Percentiles rank a stretch among this genome's conserved stretches.
These are phyloP conservation scores for Bruguiera parviflora DNA, from an alignment of 345 rosid species.

Conservation along the genomic window DNA sequence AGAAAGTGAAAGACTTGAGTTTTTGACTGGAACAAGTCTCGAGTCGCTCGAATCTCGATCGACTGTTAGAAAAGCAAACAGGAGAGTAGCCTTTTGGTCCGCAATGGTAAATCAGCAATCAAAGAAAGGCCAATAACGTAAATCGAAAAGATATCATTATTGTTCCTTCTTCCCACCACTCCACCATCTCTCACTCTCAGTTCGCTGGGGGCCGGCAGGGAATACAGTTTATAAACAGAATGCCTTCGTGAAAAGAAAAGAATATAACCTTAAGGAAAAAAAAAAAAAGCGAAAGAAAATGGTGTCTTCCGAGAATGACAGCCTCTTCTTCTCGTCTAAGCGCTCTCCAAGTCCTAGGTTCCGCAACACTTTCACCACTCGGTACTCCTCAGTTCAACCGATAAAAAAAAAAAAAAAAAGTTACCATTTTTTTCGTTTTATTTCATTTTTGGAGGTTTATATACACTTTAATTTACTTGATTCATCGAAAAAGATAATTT, in stretches of 20 bases:
- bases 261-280: not conserved
- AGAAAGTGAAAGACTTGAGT: no score
- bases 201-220: not conserved
- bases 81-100: no score
- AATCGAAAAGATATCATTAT: not conserved
- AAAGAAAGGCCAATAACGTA: slow-evolving; percentile 9
- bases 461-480: no score
- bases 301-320: slow-evolving; percentile 25
- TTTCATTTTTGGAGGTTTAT: no score
- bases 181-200: no score
- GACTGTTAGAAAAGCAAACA: no score
- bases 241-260: not conserved
- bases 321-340: slow-evolving; percentile 24
- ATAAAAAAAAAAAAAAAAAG: no score
- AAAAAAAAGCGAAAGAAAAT: not conserved
- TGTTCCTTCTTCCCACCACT: not conserved
- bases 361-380: slow-evolving; percentile 47
- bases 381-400: slow-evolving; percentile 27
- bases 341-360: slow-evolving; percentile 38
- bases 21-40: no score
- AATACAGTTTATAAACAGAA: not conserved
- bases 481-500: no score
- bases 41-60: no score
- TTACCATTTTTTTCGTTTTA: no score
- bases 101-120: slow-evolving; percentile 6